Evolutionary conservation across 208 protist species (phyloP), one percentile per base, ranked within the genome.

Genomic region (Wallacemonas sp.): DNA sequence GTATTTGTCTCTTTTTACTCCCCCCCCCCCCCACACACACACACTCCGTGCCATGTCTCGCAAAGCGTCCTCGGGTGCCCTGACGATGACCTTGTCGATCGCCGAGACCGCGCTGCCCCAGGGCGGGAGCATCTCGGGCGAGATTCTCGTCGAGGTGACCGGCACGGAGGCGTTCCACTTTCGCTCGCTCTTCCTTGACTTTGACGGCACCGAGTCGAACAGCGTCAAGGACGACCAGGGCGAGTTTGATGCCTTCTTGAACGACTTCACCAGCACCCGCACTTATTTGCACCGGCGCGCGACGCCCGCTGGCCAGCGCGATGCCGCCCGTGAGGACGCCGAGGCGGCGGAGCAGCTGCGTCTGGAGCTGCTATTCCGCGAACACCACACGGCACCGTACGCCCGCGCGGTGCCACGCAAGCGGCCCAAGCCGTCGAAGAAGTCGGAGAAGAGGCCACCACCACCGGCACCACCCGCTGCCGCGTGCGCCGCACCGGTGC

Each of bases 211-310:
- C 25, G 82, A 88, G 59, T 67, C 61, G 36, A 80, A 80, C 64
- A 73, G 65, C 36, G 72, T 88, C 44, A 70, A 72, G 65, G 82
- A 88, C 38, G 82, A 88, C 42, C 82, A 85, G 49, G 79, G 78
- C 29, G 78, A 88, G 67, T 88, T 85, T 39, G 82, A 88, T 39
- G 59, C 59, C 12, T 61, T 88, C 42, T 68, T 88, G 29, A 71
- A 82, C 55, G 65, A 69, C 54, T 83, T 83, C 79, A 88, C 82
- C 25, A 67, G 78, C 0, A 72, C 70, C 7, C 78, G 82, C n/a
- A 71, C 73, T 8, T 88, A 88, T 66, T 76, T 88, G 22, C 70
- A 72, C 28, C 77, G 82, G 23, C 79, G 84, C 52, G 82, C 84
- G 32, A 88, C 82, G 1, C 78, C 84, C 11, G 57, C 82, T 7